Conservation (phyloP, 768 basidiomycete species). For the Tremella fuciformis region DNA sequence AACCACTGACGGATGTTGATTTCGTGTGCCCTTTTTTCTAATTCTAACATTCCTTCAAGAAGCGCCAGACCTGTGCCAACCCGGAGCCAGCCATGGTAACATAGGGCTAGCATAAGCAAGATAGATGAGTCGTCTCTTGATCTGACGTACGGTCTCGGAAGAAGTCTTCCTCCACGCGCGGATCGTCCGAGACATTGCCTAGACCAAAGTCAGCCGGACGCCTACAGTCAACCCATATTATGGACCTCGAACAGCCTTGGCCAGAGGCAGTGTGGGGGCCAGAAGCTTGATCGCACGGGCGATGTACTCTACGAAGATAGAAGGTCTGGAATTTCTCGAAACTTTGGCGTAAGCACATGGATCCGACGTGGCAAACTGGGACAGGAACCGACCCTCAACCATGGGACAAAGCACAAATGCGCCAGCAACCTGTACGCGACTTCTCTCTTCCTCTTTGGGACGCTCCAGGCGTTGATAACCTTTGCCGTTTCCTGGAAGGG, state of each 20-base stretch:
- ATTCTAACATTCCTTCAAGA: slow-evolving; percentile 46
- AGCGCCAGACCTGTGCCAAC: slow-evolving; percentile 51
- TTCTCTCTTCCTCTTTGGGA: slow-evolving; percentile 24
- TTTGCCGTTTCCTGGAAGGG: slow-evolving; percentile 23
- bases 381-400: slow-evolving; percentile 43
- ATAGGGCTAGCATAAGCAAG: slow-evolving; percentile 36
- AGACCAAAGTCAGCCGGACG: background rate
- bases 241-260: slow-evolving; percentile 44
- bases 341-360: slow-evolving; percentile 18
- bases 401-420: slow-evolving; percentile 51
- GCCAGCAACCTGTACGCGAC: slow-evolving; percentile 47
- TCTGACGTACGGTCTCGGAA: slow-evolving; percentile 43
- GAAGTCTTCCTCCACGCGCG: slow-evolving; percentile 53
- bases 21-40: slow-evolving; percentile 40
- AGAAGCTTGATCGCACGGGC: slow-evolving; percentile 41
- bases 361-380: background rate
- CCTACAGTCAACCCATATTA: background rate
- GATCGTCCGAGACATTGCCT: slow-evolving; percentile 53
- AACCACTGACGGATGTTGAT: slow-evolving; percentile 46
- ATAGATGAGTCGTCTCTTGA: background rate
- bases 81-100: slow-evolving; percentile 52
- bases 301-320: slow-evolving; percentile 32
- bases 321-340: slow-evolving; percentile 47
- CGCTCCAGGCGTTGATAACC: slow-evolving; percentile 30
- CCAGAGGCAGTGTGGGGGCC: slow-evolving; percentile 47